Evolutionary conservation across 2,329 filamentous ascomycete species (phyloP).

Genomic region (Thelonectria olida): DNA sequence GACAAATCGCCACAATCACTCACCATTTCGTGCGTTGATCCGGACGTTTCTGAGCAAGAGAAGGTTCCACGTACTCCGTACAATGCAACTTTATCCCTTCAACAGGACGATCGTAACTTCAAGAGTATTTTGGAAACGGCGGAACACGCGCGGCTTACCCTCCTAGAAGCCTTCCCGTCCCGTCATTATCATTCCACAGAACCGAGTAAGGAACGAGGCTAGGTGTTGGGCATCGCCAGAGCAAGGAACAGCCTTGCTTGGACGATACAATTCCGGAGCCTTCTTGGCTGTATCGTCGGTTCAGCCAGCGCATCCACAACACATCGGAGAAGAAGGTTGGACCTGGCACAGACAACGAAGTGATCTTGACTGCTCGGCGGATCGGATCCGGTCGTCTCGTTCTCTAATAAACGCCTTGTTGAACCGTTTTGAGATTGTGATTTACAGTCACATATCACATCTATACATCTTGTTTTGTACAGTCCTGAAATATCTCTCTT

Average conservation of each 20-base stretch:
- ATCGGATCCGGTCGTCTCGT: constrained; percentile 26
- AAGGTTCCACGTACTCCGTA: constrained; percentile 15
- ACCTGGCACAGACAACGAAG: constrained; percentile 28
- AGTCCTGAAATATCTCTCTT: background rate
- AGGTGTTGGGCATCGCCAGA: constrained; percentile 39
- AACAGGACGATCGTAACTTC: constrained; percentile 39
- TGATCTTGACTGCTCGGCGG: constrained; percentile 26
- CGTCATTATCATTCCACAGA: constrained; percentile 29
- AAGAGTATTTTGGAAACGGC: constrained; percentile 23
- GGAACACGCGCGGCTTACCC: constrained; percentile 15
- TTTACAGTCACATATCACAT: constrained; percentile 4
- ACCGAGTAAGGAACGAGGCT: constrained; percentile 26
- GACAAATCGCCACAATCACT: constrained; percentile 12
- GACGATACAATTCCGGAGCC: constrained; percentile 28
- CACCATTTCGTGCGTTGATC: constrained; percentile 27
- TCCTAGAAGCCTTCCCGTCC: constrained; percentile 9
- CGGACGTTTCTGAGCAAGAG: constrained; percentile 8
- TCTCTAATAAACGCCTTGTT: constrained; percentile 39
- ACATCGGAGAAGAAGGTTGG: constrained; percentile 22
- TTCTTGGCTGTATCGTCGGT: constrained; percentile 22
- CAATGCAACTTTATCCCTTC: constrained; percentile 29
- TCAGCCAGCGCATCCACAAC: constrained; percentile 24
- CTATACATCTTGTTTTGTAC: constrained; percentile 21
- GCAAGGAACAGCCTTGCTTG: constrained; percentile 42
- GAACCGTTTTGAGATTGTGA: constrained; percentile 26